Conservation (phyloP, 2,329 filamentous ascomycete genomes). For the Lasiodiplodia hormozganensis region DNA sequence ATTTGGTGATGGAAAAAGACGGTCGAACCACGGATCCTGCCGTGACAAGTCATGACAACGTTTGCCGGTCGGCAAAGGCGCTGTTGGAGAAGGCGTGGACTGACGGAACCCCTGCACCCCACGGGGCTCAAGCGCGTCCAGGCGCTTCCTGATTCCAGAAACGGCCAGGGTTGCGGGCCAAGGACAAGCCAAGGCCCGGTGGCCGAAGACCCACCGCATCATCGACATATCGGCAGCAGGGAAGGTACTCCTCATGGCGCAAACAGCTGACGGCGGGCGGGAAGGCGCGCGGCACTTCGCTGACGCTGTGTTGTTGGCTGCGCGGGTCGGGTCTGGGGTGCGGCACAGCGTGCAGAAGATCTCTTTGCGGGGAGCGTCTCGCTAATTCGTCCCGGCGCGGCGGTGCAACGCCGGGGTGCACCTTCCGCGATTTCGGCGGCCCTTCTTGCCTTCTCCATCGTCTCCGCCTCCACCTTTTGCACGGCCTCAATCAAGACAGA, state of each 20-base stretch:
- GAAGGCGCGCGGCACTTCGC: neutral
- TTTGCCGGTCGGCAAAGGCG: slow-evolving; percentile 4
- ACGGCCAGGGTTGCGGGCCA: slow-evolving; percentile 4
- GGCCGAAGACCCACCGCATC: neutral
- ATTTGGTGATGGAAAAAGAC: neutral
- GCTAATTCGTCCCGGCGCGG: neutral
- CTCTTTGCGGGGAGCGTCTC: slow-evolving; percentile 22
- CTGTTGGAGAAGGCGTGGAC: neutral
- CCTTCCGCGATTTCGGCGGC: neutral
- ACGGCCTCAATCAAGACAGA: neutral
- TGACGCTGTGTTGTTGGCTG: neutral
- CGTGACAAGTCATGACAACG: neutral
- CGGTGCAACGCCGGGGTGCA: neutral
- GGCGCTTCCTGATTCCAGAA: neutral
- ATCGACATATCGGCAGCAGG: neutral
- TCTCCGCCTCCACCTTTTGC: slow-evolving; percentile 1
- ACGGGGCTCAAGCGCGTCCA: slow-evolving; percentile 8
- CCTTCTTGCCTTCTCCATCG: neutral
- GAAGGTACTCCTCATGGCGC: slow-evolving; percentile 1
- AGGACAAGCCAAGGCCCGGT: slow-evolving; percentile 5
- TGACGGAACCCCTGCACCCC: slow-evolving; percentile 11
- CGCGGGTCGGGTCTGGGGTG: neutral
- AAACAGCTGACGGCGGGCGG: neutral
- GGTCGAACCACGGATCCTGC: neutral
- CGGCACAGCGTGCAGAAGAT: slow-evolving; percentile 3